Evolutionary conservation across 768 basidiomycete genomes (phyloP).

Genomic region (Leccinum obscurum): DNA sequence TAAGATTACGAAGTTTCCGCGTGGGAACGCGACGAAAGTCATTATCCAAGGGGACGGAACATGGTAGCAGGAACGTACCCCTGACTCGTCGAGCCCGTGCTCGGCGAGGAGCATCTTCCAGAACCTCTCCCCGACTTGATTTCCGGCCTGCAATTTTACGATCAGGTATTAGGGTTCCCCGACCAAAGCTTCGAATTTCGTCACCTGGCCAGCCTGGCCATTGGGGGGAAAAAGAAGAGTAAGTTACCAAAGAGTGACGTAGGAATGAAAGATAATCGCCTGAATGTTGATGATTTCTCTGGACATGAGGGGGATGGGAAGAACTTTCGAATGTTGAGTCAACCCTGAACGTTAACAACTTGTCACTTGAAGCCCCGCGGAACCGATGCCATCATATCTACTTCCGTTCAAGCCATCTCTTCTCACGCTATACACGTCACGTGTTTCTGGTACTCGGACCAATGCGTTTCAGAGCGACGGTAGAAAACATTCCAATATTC

Average conservation of each 20-base stretch:
- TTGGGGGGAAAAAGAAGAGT: slow-evolving; percentile 2
- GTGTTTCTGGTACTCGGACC: slow-evolving; percentile 8
- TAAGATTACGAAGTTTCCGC: slow-evolving; percentile 25
- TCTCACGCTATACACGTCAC: slow-evolving; percentile 10
- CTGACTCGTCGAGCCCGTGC: slow-evolving; percentile 74
- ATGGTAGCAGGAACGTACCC: slow-evolving; percentile 43
- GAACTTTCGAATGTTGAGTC: slow-evolving; percentile 16
- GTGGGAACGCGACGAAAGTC: slow-evolving; percentile 14
- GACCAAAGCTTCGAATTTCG: not conserved
- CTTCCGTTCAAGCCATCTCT: not conserved
- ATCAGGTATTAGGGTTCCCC: slow-evolving; percentile 21
- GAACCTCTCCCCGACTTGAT: slow-evolving; percentile 82
- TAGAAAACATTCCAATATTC: slow-evolving; percentile 60
- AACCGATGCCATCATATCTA: slow-evolving; percentile 16
- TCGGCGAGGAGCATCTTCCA: slow-evolving; percentile 88
- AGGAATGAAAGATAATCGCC: slow-evolving; percentile 36
- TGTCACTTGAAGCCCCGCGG: slow-evolving; percentile 7
- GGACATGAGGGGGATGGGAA: slow-evolving; percentile 38
- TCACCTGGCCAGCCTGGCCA: slow-evolving; percentile 69
- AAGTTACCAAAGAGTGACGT: slow-evolving; percentile 4
- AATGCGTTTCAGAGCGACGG: slow-evolving; percentile 67
- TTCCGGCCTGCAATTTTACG: slow-evolving; percentile 53
- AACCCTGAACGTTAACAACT: slow-evolving; percentile 5
- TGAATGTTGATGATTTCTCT: slow-evolving; percentile 86
- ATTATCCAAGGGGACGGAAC: slow-evolving; percentile 14